Evolutionary conservation across 1,284 basidiomycete genomes (phyloP).

Genomic region (Pisolithus thermaeus): DNA sequence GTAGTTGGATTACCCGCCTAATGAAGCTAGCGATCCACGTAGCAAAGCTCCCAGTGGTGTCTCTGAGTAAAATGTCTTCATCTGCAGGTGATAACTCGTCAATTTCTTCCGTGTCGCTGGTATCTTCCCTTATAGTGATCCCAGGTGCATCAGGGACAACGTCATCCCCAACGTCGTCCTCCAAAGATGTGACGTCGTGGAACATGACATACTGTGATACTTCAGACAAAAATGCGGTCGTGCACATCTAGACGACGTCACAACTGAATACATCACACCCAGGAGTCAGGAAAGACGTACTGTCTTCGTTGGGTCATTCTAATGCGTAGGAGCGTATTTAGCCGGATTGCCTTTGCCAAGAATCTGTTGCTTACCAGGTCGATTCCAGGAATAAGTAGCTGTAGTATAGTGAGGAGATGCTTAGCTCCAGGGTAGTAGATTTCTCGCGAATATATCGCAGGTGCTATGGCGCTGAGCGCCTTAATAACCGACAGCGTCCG

Average conservation of each 20-base stretch:
- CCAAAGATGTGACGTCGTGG: conserved; percentile 50
- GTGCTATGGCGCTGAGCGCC: conserved; percentile 77
- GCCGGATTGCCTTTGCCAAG: background rate
- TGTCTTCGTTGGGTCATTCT: conserved; percentile 95
- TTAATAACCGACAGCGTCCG: conserved; percentile 88
- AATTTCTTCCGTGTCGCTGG: background rate
- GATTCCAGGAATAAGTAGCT: conserved; percentile 88
- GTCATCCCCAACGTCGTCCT: conserved; percentile 39
- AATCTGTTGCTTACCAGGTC: conserved; percentile 55
- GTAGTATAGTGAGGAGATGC: conserved; percentile 83
- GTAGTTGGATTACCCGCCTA: conserved; percentile 80
- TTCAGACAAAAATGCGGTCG: conserved; percentile 68
- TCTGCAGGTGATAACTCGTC: background rate
- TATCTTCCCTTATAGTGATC: conserved; percentile 18
- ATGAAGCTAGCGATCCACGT: conserved; percentile 92
- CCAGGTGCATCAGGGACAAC: conserved; percentile 54
- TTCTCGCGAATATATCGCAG: conserved; percentile 73
- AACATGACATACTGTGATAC: conserved; percentile 47
- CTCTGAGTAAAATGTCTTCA: conserved; percentile 8
- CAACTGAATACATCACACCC: conserved; percentile 42
- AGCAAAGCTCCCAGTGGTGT: conserved; percentile 20
- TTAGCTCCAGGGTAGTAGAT: conserved; percentile 86
- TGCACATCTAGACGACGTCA: conserved; percentile 79
- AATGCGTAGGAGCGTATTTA: conserved; percentile 3
- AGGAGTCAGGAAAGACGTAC: conserved; percentile 74